phyloP scores from a whole-genome alignment of 2,329 filamentous ascomycete genomes.

The Microsporum audouinii region DNA sequence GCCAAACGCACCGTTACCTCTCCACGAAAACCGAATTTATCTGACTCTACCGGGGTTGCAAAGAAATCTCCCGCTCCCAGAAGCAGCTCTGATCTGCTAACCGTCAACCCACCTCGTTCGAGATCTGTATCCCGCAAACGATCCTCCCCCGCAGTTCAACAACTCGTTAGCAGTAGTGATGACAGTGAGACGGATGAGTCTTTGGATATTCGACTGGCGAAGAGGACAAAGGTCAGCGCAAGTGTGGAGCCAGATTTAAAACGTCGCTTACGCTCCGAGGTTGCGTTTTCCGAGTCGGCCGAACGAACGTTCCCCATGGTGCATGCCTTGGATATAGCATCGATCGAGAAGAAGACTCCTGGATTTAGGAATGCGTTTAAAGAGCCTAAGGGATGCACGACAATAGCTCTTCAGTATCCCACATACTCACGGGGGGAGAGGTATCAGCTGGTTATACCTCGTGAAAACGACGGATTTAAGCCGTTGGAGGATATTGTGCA shows the following conservation, averaged over 20 bases:
- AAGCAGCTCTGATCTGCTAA: not conserved
- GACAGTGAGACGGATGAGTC: constrained; percentile 33
- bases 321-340: constrained; percentile 40
- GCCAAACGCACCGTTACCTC: not conserved
- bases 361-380: constrained; percentile 45
- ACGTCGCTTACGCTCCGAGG: constrained; percentile 34
- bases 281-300: constrained; percentile 35
- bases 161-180: constrained; percentile 30
- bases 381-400: constrained; percentile 29
- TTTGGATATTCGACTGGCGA: constrained; percentile 28
- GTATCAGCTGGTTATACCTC: constrained; percentile 68
- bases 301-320: constrained; percentile 33
- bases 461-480: constrained; percentile 64
- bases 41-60: not conserved
- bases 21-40: not conserved
- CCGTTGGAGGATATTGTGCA: constrained; percentile 57
- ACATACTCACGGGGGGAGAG: constrained; percentile 58
- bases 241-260: constrained; percentile 36
- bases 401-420: constrained; percentile 72
- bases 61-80: not conserved
- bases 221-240: constrained; percentile 31
- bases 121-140: constrained; percentile 25
- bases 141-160: constrained; percentile 26
- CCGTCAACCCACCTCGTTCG: constrained; percentile 3
- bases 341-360: constrained; percentile 26